A percentile compares a stretch with the other conserved stretches of the same genome.
Evolutionary conservation across 1,284 basidiomycete genomes (phyloP).

Genomic region (Trichosporon coremiiforme): DNA sequence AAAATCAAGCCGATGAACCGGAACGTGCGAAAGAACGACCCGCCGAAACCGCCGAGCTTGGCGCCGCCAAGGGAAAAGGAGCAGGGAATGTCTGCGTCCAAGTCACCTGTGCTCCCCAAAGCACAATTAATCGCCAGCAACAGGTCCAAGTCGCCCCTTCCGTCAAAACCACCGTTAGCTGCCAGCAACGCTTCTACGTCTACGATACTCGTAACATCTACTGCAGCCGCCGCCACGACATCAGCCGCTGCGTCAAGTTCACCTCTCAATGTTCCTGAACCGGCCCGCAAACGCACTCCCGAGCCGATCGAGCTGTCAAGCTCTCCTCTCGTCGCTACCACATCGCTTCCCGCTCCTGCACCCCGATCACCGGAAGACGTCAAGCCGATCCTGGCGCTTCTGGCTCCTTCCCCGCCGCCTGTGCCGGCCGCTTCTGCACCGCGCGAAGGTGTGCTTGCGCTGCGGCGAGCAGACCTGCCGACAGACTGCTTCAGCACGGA

Average conservation of each 20-base stretch:
- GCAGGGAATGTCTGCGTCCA: background rate
- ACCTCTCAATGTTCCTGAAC: background rate
- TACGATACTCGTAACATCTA: background rate
- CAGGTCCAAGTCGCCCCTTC: background rate
- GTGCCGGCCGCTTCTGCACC: background rate
- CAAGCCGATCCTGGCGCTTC: background rate
- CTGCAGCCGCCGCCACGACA: background rate
- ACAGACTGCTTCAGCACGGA: background rate
- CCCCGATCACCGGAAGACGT: constrained; percentile 4
- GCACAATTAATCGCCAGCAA: background rate
- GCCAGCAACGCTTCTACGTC: background rate
- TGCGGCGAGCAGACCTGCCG: background rate
- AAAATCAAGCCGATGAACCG: constrained; percentile 13
- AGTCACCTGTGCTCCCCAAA: background rate
- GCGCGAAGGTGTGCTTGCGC: background rate
- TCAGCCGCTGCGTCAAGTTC: background rate
- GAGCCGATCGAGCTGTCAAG: background rate
- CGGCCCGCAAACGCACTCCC: background rate
- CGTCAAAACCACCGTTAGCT: background rate
- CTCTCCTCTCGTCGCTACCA: background rate
- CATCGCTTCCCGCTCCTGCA: background rate
- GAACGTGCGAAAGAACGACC: constrained; percentile 6
- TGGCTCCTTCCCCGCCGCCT: background rate
- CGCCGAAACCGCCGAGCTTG: background rate
- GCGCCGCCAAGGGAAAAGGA: background rate